A percentile compares a stretch with the other conserved stretches of the same genome.
Conservation (phyloP, 805 yeast genomes). For the Huiozyma sinensis region DNA sequence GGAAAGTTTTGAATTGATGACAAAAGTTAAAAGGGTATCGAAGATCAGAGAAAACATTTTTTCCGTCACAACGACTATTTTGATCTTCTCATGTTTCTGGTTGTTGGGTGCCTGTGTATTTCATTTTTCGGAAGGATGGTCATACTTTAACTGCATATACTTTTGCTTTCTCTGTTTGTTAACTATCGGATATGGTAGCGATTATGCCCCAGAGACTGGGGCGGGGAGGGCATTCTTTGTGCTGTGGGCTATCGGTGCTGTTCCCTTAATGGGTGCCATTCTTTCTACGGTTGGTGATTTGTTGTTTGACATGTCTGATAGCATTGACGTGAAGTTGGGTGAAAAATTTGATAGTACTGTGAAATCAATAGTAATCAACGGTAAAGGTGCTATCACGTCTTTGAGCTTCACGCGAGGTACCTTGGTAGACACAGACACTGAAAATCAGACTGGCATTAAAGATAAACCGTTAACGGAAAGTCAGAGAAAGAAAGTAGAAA, state of each 20-base stretch:
- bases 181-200: constrained; percentile 88
- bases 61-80: constrained; percentile 32
- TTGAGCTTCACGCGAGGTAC: neutral
- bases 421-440: neutral
- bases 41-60: constrained; percentile 29
- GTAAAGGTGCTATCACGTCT: constrained; percentile 4
- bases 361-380: constrained; percentile 4
- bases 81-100: constrained; percentile 50
- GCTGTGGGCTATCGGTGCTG: constrained; percentile 71
- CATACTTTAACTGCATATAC: constrained; percentile 60
- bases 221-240: constrained; percentile 69
- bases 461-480: neutral
- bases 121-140: constrained; percentile 54
- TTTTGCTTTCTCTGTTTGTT: constrained; percentile 65
- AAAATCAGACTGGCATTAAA: neutral
- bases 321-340: constrained; percentile 13
- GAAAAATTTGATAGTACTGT: constrained; percentile 8
- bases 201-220: constrained; percentile 47
- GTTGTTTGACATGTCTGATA: constrained; percentile 14
- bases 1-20: constrained; percentile 48
- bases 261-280: constrained; percentile 78
- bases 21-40: constrained; percentile 37
- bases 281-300: constrained; percentile 61
- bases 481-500: neutral
- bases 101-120: constrained; percentile 64